These are phyloP conservation scores for Cyberlindnera veronae DNA, from an alignment of 805 yeast genomes.

Conservation along the genomic window DNA sequence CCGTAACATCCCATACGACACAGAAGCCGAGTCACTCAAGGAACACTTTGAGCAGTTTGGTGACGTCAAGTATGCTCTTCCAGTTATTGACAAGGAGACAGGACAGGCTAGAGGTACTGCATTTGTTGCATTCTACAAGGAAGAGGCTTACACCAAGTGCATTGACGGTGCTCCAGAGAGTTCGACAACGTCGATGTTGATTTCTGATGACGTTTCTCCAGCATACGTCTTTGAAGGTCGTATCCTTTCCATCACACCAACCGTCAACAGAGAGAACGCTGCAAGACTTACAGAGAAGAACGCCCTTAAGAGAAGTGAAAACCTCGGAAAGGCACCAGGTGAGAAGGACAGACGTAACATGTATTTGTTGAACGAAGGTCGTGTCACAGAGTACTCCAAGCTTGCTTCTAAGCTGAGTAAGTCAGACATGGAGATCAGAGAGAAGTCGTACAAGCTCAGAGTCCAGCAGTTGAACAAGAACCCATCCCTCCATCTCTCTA, in stretches of 20 bases:
- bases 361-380: constrained; percentile 89
- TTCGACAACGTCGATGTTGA: constrained; percentile 59
- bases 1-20: constrained; percentile 92
- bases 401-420: constrained; percentile 65
- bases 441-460: constrained; percentile 79
- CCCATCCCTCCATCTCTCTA: constrained; percentile 87
- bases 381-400: constrained; percentile 76
- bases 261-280: constrained; percentile 87
- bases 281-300: constrained; percentile 67
- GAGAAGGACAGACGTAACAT: constrained; percentile 82
- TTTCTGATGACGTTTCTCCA: constrained; percentile 90
- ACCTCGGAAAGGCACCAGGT: constrained; percentile 74
- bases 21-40: constrained; percentile 71
- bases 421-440: constrained; percentile 82
- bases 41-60: constrained; percentile 85
- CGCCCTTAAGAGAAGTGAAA: constrained; percentile 67
- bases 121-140: constrained; percentile 76
- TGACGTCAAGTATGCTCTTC: constrained; percentile 85
- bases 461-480: constrained; percentile 88
- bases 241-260: constrained; percentile 74
- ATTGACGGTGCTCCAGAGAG: constrained; percentile 74
- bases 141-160: constrained; percentile 64
- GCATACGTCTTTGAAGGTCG: constrained; percentile 91
- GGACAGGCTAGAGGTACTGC: constrained; percentile 93
- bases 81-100: constrained; percentile 82